A percentile compares a stretch with the other conserved stretches of the same genome.
Conservation (phyloP, 495 filamentous ascomycete species). For the Xylaria longipes region DNA sequence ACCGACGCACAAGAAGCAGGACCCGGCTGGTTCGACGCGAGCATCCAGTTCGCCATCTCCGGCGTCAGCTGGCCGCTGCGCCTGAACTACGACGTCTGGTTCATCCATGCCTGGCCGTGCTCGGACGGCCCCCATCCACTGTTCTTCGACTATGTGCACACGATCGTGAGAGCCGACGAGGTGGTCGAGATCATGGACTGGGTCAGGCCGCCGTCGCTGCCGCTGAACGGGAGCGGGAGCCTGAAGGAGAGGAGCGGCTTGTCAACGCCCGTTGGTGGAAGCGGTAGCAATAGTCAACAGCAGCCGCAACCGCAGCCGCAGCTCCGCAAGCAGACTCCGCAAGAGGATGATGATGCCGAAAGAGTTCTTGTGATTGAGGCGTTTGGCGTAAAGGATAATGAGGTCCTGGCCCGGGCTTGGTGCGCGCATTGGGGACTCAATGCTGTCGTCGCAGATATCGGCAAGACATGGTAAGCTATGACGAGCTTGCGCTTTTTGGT, state of each 20-base stretch:
- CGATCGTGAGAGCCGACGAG: constrained; percentile 60
- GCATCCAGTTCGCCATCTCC: constrained; percentile 70
- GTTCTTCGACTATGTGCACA: constrained; percentile 70
- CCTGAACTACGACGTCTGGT: constrained; percentile 68
- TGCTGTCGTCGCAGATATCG: constrained; percentile 69
- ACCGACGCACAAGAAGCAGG: constrained; percentile 33
- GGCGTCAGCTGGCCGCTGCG: constrained; percentile 67
- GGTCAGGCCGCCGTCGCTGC: constrained; percentile 46
- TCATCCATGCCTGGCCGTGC: constrained; percentile 71
- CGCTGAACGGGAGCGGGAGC: constrained; percentile 29
- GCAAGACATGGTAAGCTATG: constrained; percentile 65
- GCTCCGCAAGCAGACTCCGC: constrained; percentile 1
- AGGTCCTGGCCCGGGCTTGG: constrained; percentile 76
- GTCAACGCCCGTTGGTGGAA: constrained; percentile 33
- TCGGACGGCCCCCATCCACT: constrained; percentile 71
- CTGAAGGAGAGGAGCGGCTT: constrained; percentile 29
- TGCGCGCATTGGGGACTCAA: constrained; percentile 72
- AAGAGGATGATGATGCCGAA: constrained; percentile 54
- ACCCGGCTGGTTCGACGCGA: constrained; percentile 63
- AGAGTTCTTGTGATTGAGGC: constrained; percentile 72
- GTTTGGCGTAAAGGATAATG: constrained; percentile 72
- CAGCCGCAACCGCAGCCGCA: constrained; percentile 20
- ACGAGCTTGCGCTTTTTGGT: not conserved
- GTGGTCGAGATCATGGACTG: constrained; percentile 68
- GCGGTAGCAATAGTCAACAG: constrained; percentile 26